Evolutionary conservation across 2,329 filamentous ascomycete species (phyloP), one percentile per base, ranked within the genome.

Genomic region (Fusarium clavum): DNA sequence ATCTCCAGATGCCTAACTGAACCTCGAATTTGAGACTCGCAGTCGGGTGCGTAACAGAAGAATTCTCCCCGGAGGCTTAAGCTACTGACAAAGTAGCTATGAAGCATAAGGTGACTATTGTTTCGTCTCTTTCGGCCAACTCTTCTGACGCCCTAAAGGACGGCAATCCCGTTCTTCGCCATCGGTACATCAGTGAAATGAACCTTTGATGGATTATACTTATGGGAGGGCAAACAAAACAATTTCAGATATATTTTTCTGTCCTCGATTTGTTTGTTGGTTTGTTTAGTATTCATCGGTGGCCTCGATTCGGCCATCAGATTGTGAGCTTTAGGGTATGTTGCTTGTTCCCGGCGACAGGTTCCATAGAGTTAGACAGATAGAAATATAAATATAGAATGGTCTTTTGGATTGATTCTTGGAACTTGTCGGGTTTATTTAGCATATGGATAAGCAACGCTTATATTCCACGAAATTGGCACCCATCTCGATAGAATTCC

Each of bases 1-100:
- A 61, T 27, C 44, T 71, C n/a, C 24, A 34, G 6, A 18, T 40
- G 25, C 46, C 67, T 13, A 71, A 64, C 10, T 70, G 32, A 47
- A 61, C n/a, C 44, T 44, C n/a, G 22, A 18, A 38, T 38, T 16
- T 38, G 22, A 46, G 20, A n/a, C 16, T 25, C 14, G 43, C 34
- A n/a, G 34, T 38, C 18, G 12, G 8, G n/a, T n/a, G 18, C 3
- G 7, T 9, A 18, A 12, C 34, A 38, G 34, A 38, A n/a, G 18
- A 38, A n/a, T n/a, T n/a, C 18, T 38, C 18, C 34, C 18, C 34
- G n/a, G 34, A 38, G 34, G 18, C 18, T n/a, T 10, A 38, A 18
- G 34, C 34, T n/a, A 38, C 34, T 10, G 18, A 38, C n/a, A 38
- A n/a, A 38, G 34, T 38, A 38, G 34, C 34, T n/a, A 38, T 6